Conservation (phyloP, 2,329 filamentous ascomycete species). For the Cordyceps tenuipes region DNA sequence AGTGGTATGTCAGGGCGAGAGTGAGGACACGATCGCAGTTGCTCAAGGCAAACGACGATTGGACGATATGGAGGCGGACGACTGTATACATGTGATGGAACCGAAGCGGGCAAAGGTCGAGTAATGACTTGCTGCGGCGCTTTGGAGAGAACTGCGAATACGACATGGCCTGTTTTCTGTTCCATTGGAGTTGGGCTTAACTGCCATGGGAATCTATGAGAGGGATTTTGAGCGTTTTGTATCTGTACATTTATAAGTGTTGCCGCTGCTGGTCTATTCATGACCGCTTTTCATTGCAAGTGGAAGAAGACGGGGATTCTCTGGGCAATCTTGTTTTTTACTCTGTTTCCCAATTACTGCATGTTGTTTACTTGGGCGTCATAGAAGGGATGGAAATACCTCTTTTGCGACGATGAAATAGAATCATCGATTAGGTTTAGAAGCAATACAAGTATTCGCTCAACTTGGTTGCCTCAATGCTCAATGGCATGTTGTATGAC, state of each 20-base stretch:
- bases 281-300: too few species aligned
- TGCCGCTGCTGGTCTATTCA: neutral
- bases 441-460: too few species aligned
- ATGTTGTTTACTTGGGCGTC: neutral
- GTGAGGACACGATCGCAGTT: too few species aligned
- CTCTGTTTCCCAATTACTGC: too few species aligned
- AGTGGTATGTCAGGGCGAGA: neutral
- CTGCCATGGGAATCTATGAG: neutral
- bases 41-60: neutral
- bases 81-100: neutral
- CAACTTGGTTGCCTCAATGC: too few species aligned
- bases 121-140: neutral
- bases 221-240: neutral
- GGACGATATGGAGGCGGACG: neutral
- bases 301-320: too few species aligned
- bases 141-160: neutral
- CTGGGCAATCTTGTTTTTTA: too few species aligned
- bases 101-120: neutral
- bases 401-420: neutral
- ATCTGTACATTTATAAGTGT: neutral
- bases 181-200: neutral
- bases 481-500: too few species aligned
- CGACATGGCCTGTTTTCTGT: neutral
- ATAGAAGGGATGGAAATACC: neutral
- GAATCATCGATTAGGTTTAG: neutral